Evolutionary conservation across 495 filamentous ascomycete species (phyloP).

Genomic region (Neurospora sp.): DNA sequence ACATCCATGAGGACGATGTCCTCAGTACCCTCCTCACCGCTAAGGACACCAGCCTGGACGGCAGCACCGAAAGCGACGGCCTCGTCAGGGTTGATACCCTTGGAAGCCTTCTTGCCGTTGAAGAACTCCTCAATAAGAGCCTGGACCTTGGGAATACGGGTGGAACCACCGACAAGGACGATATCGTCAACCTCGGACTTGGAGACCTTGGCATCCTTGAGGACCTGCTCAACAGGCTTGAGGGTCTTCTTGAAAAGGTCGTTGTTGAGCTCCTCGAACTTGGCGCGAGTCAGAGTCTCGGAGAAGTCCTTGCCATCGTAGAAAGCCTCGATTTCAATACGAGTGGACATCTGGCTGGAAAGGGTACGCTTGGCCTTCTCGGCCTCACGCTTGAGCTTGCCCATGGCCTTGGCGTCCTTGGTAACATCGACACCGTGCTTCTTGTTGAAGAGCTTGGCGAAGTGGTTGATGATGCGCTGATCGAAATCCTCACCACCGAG

Average conservation of each 20-base stretch:
- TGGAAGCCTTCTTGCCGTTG: constrained; percentile 85
- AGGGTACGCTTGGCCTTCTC: constrained; percentile 99
- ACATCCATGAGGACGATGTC: constrained; percentile 92
- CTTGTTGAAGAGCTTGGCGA: constrained; percentile 99
- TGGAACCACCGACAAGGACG: constrained; percentile 84
- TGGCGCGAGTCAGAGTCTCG: constrained; percentile 94
- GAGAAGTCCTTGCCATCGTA: constrained; percentile 96
- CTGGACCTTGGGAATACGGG: constrained; percentile 96
- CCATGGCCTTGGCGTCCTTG: constrained; percentile 97
- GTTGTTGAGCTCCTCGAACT: constrained; percentile 98
- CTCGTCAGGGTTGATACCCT: constrained; percentile 98
- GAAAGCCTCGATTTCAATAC: constrained; percentile 97
- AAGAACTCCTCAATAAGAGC: constrained; percentile 94
- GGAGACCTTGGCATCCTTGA: constrained; percentile 86
- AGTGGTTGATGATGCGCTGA: constrained; percentile 93
- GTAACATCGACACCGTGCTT: constrained; percentile 86
- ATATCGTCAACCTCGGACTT: constrained; percentile 82
- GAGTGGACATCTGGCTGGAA: constrained; percentile 95
- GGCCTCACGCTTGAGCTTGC: constrained; percentile 98
- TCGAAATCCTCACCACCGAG: constrained; percentile 99
- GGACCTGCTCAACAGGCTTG: constrained; percentile 96
- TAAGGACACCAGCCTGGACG: constrained; percentile 92
- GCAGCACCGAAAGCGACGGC: constrained; percentile 96
- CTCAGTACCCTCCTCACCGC: constrained; percentile 69
- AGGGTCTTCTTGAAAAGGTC: constrained; percentile 99